phyloP scores from a whole-genome alignment of 129 eudicot species.

The Helianthus tuberosus region DNA sequence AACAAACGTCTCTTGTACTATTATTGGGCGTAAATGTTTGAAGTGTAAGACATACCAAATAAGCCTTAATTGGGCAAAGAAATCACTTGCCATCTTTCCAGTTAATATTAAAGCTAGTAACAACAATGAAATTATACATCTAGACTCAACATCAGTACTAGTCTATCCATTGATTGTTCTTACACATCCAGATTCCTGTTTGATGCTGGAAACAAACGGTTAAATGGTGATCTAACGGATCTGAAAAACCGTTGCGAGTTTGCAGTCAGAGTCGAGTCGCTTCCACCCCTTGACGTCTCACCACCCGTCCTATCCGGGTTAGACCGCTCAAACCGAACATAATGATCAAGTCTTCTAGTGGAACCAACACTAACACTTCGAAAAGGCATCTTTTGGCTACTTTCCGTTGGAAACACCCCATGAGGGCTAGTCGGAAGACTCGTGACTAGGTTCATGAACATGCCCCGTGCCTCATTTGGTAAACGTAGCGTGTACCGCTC shows the following conservation, averaged over 20 bases:
- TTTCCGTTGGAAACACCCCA: constrained; percentile 24
- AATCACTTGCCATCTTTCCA: constrained; percentile 1
- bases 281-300: constrained; percentile 34
- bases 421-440: constrained; percentile 27
- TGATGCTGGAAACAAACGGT: constrained; percentile 23
- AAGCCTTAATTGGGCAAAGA: not conserved
- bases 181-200: constrained; percentile 20
- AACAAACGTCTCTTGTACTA: no score
- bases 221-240: constrained; percentile 37
- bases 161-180: constrained; percentile 31
- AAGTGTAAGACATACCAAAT: not conserved
- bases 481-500: constrained; percentile 68
- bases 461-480: constrained; percentile 49
- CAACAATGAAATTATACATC: constrained; percentile 6
- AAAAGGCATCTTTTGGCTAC: constrained; percentile 39
- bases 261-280: not conserved
- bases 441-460: constrained; percentile 28
- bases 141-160: constrained; percentile 8
- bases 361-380: constrained; percentile 46
- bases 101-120: not conserved
- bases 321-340: constrained; percentile 15
- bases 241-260: constrained; percentile 24
- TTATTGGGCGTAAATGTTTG: no score
- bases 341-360: constrained; percentile 15
- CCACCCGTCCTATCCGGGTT: constrained; percentile 24